Evolutionary conservation across 2,329 filamentous ascomycete species (phyloP), one percentile per base, ranked within the genome.

Genomic region (Aspergillus persii): DNA sequence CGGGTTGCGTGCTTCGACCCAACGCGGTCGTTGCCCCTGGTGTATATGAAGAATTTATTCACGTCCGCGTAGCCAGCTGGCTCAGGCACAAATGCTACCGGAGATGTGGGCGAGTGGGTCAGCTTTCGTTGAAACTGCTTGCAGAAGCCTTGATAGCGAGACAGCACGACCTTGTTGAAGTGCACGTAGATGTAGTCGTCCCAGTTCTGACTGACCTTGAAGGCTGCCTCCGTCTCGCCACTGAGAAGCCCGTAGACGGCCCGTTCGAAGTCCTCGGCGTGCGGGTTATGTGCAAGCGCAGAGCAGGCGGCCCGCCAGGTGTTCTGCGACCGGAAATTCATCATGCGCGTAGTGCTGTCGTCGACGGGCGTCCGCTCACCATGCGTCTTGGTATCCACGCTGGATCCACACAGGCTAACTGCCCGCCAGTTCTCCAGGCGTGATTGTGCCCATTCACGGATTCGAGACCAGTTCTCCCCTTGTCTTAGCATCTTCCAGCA

Each of bases 161-260:
- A 86, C 56, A 93, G 84, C 8, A 97, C 77, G 4, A 94, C 80
- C n/a, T 90, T 88, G 70, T 96, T 97, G 79, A 95, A 95, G 72
- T 93, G 87, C 39, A 89, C 88, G 74, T 95, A 96, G 18, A 97
- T 82, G 67, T 89, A 86, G 69, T 98, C 94, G 66, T 96, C 91
- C 89, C 92, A 96, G 26, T 83, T 86, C 53, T 84, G 82, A 71
- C 91, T 92, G 44, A 94, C 86, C 64, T 86, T 85, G 69, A 91
- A 87, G 9, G 96, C 91, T 54, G 89, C 90, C 41, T 84, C 79
- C 53, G 92, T 83, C 70, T 97, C 92, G 53, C 95, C 95, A 47
- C 90, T 89, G n/a, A 99, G 82, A 11, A 97, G 78, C 30, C 92
- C 94, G 71, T 96, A 97, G 0, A 96, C 92, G 18, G 94, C 95